phyloP scores from a whole-genome alignment of 2,329 filamentous ascomycete species.

The Alternaria sp. region DNA sequence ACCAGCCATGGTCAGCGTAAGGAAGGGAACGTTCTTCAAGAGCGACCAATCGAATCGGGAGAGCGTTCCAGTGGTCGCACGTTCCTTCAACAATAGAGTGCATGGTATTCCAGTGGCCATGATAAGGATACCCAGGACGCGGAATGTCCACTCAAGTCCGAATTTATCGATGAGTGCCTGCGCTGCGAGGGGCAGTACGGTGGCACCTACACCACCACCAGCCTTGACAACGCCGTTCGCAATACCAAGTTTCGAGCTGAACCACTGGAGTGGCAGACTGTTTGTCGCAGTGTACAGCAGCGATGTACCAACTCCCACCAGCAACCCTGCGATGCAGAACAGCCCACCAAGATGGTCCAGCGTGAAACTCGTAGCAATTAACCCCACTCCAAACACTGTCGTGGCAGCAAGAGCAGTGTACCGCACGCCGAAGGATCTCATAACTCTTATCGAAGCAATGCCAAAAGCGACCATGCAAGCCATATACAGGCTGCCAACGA shows the following conservation, averaged over 20 bases:
- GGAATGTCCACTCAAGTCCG: constrained; percentile 22
- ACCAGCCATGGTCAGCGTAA: constrained; percentile 37
- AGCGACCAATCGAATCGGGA: constrained; percentile 36
- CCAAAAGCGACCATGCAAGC: constrained; percentile 62
- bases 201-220: constrained; percentile 39
- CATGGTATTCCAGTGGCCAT: constrained; percentile 35
- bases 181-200: constrained; percentile 33
- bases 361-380: constrained; percentile 58
- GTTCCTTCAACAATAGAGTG: constrained; percentile 31
- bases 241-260: constrained; percentile 35
- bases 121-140: not conserved
- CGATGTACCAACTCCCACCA: constrained; percentile 57
- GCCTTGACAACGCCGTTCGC: constrained; percentile 42
- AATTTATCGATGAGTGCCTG: constrained; percentile 36
- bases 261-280: constrained; percentile 36
- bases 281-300: constrained; percentile 54
- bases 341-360: constrained; percentile 25
- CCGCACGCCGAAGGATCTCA: constrained; percentile 60
- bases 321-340: constrained; percentile 43
- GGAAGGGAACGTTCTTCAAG: constrained; percentile 26
- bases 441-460: constrained; percentile 61
- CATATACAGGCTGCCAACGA: constrained; percentile 64
- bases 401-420: constrained; percentile 60
- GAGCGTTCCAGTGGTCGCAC: constrained; percentile 35
- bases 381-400: constrained; percentile 58